Base-by-base conservation (phyloP, 352 stramenopile genomes). In the Globisporangium middletonii region DNA sequence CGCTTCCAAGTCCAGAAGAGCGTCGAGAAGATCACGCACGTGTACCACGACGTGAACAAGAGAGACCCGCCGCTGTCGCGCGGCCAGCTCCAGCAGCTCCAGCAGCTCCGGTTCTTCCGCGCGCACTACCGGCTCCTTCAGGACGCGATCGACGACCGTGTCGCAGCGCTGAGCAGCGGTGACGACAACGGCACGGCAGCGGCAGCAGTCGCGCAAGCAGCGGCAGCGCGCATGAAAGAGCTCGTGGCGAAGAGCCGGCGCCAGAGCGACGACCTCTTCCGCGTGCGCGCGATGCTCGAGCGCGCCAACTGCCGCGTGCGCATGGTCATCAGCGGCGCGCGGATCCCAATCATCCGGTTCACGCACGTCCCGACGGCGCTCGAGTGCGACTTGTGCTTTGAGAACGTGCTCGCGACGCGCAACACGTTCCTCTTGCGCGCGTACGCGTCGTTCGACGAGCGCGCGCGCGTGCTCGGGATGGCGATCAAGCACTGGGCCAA, bases 401-500 rank as follows among this genome's bases (percentile, higher is more conserved):
- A 87, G 13, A 95, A 95, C 60, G 73, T 88, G 41, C 62, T 93
- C 47, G 83, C 83, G 53, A 86, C 72, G 4, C 70, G 84, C 47
- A 96, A 96, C 57, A 95, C 87, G 23, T 67, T 74, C 37, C 69
- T 96, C 19, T 61, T 96, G 60, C 84, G 84, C 15, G 68, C 81
- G 2, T 96, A 96, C 52, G 86, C 79, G 27, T 53, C 64, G 18
- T 78, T 83, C n/a, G 87, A 96, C 57, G 67, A 82, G 18, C 82
- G 87, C 42, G 83, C 81, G 23, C 87, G 92, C 2, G 68, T 89
- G 27, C 64, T 99, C 7, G 97, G 95, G 8, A 87, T 98, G 51
- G 91, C 97, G 19, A 63, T 99, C 52, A 99, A 99, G 74, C 79
- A 96, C 44, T 99, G 97, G 97, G 97, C 97, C 9, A 99, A 99